Evolutionary conservation across 2,329 filamentous ascomycete species (phyloP).

Genomic region (Aspergillus sp.): DNA sequence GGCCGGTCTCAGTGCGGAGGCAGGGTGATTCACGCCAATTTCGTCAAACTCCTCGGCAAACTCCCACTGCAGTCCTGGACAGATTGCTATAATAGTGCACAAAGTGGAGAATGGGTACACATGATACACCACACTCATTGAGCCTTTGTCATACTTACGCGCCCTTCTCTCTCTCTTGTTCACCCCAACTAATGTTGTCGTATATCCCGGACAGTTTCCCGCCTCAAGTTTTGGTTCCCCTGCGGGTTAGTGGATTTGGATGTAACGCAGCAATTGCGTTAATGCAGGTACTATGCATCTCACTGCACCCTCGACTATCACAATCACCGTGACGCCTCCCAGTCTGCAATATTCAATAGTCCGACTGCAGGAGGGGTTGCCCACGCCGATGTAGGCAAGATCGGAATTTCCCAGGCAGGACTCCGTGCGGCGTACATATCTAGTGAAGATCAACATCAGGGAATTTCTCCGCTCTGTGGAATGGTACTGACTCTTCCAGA

Average conservation of each 20-base stretch:
- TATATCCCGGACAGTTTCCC: neutral
- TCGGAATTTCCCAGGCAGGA: conserved; percentile 6
- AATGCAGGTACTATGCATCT: conserved; percentile 11
- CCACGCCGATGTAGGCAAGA: conserved; percentile 7
- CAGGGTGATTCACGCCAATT: conserved; percentile 4
- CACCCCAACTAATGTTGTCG: neutral
- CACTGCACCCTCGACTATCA: conserved; percentile 5
- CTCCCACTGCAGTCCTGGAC: neutral
- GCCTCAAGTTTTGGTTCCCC: neutral
- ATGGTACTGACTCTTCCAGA: conserved; percentile 18
- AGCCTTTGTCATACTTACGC: neutral
- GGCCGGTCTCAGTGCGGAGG: conserved; percentile 2
- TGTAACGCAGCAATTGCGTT: neutral
- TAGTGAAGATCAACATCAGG: conserved; percentile 18
- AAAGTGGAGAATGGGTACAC: neutral
- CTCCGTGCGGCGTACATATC: conserved; percentile 3
- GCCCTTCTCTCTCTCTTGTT: neutral
- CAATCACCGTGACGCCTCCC: conserved; percentile 1
- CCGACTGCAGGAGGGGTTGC: neutral
- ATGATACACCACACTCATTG: neutral
- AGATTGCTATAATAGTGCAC: neutral
- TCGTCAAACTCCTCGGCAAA: conserved; percentile 2
- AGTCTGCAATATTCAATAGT: neutral
- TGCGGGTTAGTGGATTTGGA: neutral
- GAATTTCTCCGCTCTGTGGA: conserved; percentile 17